phyloP scores from a whole-genome alignment of 2,329 filamentous ascomycete species.

The Colletotrichum cereale region DNA sequence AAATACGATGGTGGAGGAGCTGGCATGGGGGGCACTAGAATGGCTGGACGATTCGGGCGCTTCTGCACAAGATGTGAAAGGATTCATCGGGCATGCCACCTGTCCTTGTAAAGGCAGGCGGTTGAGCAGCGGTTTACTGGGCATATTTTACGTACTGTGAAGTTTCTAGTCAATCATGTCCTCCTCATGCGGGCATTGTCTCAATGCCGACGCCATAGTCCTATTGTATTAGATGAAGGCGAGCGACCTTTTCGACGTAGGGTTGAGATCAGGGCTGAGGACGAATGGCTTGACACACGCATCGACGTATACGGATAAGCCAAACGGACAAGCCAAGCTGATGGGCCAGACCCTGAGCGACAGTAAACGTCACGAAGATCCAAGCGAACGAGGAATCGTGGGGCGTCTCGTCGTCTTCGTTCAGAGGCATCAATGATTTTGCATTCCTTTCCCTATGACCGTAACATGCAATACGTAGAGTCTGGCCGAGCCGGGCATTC shows the following conservation, averaged over 20 bases:
- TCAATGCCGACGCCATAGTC: too few relatives aligned
- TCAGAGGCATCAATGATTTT: slow-evolving; percentile 45
- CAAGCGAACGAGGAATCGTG: background rate
- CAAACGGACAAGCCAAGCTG: background rate
- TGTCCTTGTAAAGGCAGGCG: background rate
- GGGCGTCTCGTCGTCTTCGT: slow-evolving; percentile 32
- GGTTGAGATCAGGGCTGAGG: background rate
- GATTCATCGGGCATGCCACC: background rate
- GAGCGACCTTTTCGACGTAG: background rate
- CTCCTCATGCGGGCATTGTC: background rate
- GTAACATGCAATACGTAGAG: slow-evolving; percentile 57
- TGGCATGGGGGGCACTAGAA: background rate
- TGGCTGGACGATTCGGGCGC: background rate
- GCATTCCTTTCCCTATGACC: slow-evolving; percentile 62
- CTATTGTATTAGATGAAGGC: too few relatives aligned
- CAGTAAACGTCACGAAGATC: background rate
- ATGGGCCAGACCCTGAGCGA: background rate
- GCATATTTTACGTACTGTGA: background rate
- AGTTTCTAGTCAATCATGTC: too few relatives aligned
- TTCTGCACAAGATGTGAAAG: background rate
- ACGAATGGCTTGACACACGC: too few relatives aligned
- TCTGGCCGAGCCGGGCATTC: slow-evolving; percentile 44
- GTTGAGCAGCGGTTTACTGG: background rate
- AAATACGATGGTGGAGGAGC: background rate
- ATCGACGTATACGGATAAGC: background rate